These are phyloP conservation scores for Rhynchosporium graminicola DNA, from an alignment of 2,329 filamentous ascomycete species.

Conservation along the genomic window DNA sequence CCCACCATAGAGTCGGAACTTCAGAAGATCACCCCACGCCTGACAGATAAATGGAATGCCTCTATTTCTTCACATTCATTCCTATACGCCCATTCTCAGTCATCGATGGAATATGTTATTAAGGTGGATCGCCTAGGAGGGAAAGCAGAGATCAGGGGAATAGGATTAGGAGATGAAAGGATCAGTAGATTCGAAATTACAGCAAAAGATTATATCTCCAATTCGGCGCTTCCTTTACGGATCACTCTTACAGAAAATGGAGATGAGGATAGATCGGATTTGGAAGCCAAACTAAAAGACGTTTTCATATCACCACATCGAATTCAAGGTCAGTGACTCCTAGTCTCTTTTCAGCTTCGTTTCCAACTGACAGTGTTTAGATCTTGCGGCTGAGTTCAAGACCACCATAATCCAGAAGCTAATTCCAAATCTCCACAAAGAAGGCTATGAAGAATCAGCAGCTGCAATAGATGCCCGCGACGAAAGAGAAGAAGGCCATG, in stretches of 20 bases:
- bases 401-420: constrained; percentile 82
- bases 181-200: constrained; percentile 76
- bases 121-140: constrained; percentile 79
- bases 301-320: constrained; percentile 75
- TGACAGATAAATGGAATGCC: constrained; percentile 81
- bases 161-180: constrained; percentile 78
- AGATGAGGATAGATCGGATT: constrained; percentile 53
- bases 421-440: constrained; percentile 72
- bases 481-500: constrained; percentile 46
- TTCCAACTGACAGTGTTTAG: constrained; percentile 40
- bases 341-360: too few relatives aligned
- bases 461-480: constrained; percentile 47
- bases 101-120: constrained; percentile 79
- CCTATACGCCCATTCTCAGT: constrained; percentile 83
- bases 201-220: constrained; percentile 73
- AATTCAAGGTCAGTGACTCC: constrained; percentile 49
- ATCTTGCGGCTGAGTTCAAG: constrained; percentile 73
- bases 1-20: constrained; percentile 54
- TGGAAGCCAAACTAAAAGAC: constrained; percentile 52
- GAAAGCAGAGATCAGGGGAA: constrained; percentile 80
- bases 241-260: constrained; percentile 51
- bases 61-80: constrained; percentile 73
- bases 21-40: constrained; percentile 57
- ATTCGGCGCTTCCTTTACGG: constrained; percentile 55
- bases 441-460: constrained; percentile 69